Conservation (phyloP, 2,329 filamentous ascomycete genomes). For the Trematosphaeria pertusa region DNA sequence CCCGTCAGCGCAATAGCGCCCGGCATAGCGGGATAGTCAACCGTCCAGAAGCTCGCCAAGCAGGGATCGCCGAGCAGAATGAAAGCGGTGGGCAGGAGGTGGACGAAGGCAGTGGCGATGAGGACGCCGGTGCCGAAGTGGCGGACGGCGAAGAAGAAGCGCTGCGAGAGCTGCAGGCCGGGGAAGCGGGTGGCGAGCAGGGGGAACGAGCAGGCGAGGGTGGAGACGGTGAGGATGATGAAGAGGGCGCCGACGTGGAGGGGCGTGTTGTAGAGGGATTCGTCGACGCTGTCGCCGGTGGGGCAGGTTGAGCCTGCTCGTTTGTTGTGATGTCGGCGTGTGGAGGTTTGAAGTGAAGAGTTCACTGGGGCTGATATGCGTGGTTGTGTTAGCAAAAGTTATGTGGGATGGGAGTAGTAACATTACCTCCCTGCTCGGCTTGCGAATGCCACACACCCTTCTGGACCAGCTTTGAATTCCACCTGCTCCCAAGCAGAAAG, state of each 20-base stretch:
- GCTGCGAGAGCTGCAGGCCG: conserved; percentile 64
- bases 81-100: conserved; percentile 69
- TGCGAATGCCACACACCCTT: no score
- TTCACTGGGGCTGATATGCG: no score
- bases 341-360: conserved; percentile 31
- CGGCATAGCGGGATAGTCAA: conserved; percentile 65
- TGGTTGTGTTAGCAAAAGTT: no score
- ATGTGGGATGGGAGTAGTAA: no score
- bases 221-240: conserved; percentile 43
- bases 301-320: no score
- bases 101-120: conserved; percentile 83
- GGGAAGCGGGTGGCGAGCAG: conserved; percentile 67
- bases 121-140: conserved; percentile 76
- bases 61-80: conserved; percentile 52
- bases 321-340: conserved; percentile 24
- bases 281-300: conserved; percentile 24
- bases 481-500: no score
- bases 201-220: conserved; percentile 65
- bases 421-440: no score
- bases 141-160: conserved; percentile 65
- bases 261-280: conserved; percentile 38
- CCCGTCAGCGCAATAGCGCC: conserved; percentile 69
- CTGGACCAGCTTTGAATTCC: no score
- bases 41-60: conserved; percentile 64
- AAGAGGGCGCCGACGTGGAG: conserved; percentile 43